Conservation (phyloP, 352 stramenopile species). For the Blastocystis sp. region DNA sequence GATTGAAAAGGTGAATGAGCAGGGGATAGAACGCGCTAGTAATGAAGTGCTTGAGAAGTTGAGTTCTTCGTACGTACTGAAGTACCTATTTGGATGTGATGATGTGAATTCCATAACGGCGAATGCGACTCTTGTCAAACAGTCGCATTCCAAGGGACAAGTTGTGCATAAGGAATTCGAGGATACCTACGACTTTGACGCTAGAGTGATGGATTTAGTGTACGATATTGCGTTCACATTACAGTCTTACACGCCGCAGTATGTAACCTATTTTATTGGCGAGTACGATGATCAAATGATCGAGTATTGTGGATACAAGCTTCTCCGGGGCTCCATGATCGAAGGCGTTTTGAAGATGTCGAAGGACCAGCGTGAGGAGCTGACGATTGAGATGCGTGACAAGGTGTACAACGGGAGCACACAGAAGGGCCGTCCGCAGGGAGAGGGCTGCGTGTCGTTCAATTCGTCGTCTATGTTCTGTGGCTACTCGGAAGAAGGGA, state of each 20-base stretch:
- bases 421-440: neutral
- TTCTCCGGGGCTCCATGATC: neutral
- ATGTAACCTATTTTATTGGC: constrained; percentile 31
- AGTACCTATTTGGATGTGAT: neutral
- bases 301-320: constrained; percentile 15
- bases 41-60: neutral
- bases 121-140: too few species aligned
- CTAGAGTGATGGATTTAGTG: neutral
- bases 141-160: too few species aligned
- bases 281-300: neutral
- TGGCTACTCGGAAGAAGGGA: neutral
- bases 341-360: neutral
- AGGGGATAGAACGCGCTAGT: too few species aligned
- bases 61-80: neutral
- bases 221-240: neutral
- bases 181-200: neutral
- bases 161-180: too few species aligned
- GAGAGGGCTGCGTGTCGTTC: neutral
- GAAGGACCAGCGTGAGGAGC: neutral
- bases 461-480: neutral
- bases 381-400: neutral
- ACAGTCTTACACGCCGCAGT: neutral
- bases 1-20: neutral
- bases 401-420: neutral
- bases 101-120: neutral